A percentile compares a stretch with the other conserved stretches of the same genome.
These are phyloP conservation scores for Durio zibethinus DNA, from an alignment of 345 rosid genomes.

Conservation along the genomic window DNA sequence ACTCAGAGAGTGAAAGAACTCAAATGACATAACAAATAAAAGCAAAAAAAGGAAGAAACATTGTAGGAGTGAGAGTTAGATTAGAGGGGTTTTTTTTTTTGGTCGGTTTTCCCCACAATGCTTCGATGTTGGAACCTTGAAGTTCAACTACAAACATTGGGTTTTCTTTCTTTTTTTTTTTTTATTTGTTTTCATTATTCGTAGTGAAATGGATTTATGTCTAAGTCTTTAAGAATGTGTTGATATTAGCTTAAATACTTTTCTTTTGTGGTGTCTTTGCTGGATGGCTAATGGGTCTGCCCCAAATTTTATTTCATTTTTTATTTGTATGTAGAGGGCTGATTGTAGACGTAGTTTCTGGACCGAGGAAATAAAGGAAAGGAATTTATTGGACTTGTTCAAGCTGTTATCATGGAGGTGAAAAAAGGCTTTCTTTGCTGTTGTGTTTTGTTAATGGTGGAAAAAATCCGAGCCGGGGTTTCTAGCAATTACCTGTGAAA, in stretches of 20 bases:
- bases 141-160: conserved; percentile 35
- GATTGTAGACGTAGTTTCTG: background rate
- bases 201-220: background rate
- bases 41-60: background rate
- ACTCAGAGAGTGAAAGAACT: background rate
- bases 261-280: background rate
- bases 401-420: background rate
- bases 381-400: conserved; percentile 2
- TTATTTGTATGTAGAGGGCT: background rate
- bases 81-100: background rate
- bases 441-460: background rate
- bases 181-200: background rate
- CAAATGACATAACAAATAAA: background rate
- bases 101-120: background rate
- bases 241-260: background rate
- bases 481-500: background rate
- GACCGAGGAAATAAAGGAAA: background rate
- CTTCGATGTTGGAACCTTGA: conserved; percentile 35
- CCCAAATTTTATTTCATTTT: background rate
- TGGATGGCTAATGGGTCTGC: conserved; percentile 8
- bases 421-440: conserved; percentile 1
- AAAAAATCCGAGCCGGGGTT: background rate
- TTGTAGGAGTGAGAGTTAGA: background rate
- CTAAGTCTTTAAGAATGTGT: background rate
- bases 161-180: background rate